phyloP scores from a whole-genome alignment of 495 filamentous ascomycete genomes.

The Daldinia concentrica region DNA sequence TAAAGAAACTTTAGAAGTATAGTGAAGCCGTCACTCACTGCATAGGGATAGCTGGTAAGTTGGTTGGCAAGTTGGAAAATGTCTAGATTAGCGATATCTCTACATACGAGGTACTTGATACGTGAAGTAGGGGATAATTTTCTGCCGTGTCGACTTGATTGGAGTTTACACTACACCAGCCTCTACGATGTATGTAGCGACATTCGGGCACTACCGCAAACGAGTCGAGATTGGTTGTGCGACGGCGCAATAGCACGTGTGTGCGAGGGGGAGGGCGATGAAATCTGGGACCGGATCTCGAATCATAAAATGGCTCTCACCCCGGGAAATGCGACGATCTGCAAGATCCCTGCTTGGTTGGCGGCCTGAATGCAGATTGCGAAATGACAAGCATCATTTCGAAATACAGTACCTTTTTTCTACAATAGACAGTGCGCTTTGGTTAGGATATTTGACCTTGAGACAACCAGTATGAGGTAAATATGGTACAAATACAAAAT shows the following conservation, averaged over 20 bases:
- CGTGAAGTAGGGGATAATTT: neutral
- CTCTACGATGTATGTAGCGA: slow-evolving; percentile 15
- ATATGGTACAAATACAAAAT: neutral
- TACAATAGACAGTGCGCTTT: neutral
- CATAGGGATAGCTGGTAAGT: neutral
- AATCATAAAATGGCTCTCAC: slow-evolving; percentile 42
- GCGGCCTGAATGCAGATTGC: slow-evolving; percentile 40
- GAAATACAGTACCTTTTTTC: slow-evolving; percentile 9
- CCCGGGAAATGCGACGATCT: slow-evolving; percentile 50
- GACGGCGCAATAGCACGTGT: slow-evolving; percentile 43
- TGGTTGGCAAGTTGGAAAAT: neutral
- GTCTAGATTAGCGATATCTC: no score
- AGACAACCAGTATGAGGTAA: neutral
- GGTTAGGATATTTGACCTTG: neutral
- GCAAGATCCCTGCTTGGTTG: slow-evolving; percentile 44
- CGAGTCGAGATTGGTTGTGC: slow-evolving; percentile 44
- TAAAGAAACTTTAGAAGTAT: no score
- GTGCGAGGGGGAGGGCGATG: slow-evolving; percentile 33
- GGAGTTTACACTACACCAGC: slow-evolving; percentile 2
- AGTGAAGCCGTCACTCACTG: neutral
- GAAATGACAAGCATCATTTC: slow-evolving; percentile 35
- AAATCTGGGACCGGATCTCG: slow-evolving; percentile 46
- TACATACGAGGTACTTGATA: neutral
- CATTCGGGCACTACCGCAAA: slow-evolving; percentile 39
- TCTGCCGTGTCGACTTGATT: neutral